Base-by-base conservation (phyloP, 2,329 filamentous ascomycete genomes). In the Diaporthe destruens region DNA sequence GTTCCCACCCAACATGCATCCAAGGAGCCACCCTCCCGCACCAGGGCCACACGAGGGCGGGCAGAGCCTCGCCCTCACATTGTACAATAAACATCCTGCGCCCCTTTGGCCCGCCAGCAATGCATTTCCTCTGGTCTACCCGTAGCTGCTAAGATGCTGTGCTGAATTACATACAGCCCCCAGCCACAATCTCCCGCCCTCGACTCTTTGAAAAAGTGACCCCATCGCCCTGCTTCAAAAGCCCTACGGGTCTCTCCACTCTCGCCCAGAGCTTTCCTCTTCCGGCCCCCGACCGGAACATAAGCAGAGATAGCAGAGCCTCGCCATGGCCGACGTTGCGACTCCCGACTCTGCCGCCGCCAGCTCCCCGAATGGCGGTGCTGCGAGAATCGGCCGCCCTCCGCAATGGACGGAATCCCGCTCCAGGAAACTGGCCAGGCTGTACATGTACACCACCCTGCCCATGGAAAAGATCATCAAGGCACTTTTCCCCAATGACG, bases 361-460 rank as follows among this genome's bases (percentile, higher is more conserved):
- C 34, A 73, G 59, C 44, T 54, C 68, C 6, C 61, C 61, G 14
- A 53, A 9, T 53, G 57, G 49, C 29, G 71, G 68, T 23, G 73
- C 67, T 51, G 79, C 80, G 8, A 78, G 80, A 54, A 82, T 82
- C 34, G 89, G 89, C 18, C 86, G 89, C 18, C 89, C 88, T 2
- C 85, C 87, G 53, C 84, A 89, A 75, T 90, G 88, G 89, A 89
- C 84, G 12, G 79, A 83, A 18, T 85, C 86, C 2, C 84, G 86
- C 6, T 85, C 86, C 75, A 84, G 88, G 54, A 88, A 87, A 77
- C 81, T 90, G 71, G 83, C 86, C 9, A 83, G 88, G 9, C 84
- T 90, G 9, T 90, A 90, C 75, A 80, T 89, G 71, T 90, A 88
- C 76, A 90, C 88, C 0, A 87, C 82, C 0, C 81, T 90, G 6